A percentile compares a stretch with the other conserved stretches of the same genome.
These are phyloP conservation scores for Phytophthora vignae DNA, from an alignment of 352 stramenopile genomes.

Conservation along the genomic window DNA sequence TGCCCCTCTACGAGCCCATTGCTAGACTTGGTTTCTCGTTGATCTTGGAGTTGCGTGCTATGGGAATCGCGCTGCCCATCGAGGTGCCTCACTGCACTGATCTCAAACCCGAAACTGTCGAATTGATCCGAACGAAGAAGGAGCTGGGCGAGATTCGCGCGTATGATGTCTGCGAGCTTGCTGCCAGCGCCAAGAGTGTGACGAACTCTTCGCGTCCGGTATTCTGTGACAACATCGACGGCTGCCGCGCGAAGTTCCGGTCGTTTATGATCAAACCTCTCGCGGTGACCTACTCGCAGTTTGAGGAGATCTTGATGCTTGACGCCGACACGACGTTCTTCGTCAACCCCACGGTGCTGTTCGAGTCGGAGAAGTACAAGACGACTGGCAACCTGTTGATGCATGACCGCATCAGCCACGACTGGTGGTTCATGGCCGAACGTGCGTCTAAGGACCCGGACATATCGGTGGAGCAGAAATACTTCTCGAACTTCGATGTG, in stretches of 20 bases:
- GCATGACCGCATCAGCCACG: constrained; percentile 57
- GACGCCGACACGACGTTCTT: constrained; percentile 73
- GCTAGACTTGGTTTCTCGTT: constrained; percentile 53
- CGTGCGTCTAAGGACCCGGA: constrained; percentile 15
- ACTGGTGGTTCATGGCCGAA: constrained; percentile 42
- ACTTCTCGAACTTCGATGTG: constrained; percentile 41
- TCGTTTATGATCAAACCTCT: constrained; percentile 69
- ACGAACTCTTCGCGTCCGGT: constrained; percentile 37
- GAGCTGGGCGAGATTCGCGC: constrained; percentile 35
- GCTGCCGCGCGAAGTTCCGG: constrained; percentile 53
- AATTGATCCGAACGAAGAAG: constrained; percentile 42
- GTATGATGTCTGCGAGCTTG: constrained; percentile 46
- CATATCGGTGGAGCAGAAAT: constrained; percentile 35
- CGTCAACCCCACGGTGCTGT: constrained; percentile 56
- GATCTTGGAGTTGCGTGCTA: constrained; percentile 53
- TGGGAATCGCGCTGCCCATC: constrained; percentile 53
- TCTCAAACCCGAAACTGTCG: constrained; percentile 45
- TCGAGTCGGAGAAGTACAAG: constrained; percentile 53
- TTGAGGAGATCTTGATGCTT: constrained; percentile 69
- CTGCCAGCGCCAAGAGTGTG: constrained; percentile 35
- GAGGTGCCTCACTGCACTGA: constrained; percentile 66
- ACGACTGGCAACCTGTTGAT: constrained; percentile 66
- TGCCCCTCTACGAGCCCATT: constrained; percentile 60
- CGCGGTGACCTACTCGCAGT: constrained; percentile 58
- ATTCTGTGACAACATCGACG: constrained; percentile 51